These are phyloP conservation scores for Albatrellus sp. DNA, from an alignment of 1,284 basidiomycete species.

Conservation along the genomic window DNA sequence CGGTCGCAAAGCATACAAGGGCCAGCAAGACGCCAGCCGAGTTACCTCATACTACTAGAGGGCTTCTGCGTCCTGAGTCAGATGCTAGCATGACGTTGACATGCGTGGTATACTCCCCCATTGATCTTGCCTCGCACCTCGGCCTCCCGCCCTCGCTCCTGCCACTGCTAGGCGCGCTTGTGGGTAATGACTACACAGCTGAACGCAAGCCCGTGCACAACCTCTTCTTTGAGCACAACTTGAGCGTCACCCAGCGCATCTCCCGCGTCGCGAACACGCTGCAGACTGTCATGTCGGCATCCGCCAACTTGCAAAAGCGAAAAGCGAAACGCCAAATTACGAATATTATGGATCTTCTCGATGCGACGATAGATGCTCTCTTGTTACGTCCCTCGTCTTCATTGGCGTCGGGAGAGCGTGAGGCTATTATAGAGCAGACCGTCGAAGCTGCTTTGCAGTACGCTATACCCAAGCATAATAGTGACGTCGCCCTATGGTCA, in stretches of 20 bases:
- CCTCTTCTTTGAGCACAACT: conserved; percentile 54
- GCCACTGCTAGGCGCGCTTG: conserved; percentile 74
- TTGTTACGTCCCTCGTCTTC: conserved; percentile 32
- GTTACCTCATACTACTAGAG: conserved; percentile 22
- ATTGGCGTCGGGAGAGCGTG: conserved; percentile 45
- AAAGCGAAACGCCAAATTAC: conserved; percentile 42
- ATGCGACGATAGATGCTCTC: conserved; percentile 45
- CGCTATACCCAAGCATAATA: conserved; percentile 46
- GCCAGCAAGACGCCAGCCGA: conserved; percentile 21
- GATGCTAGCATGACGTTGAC: conserved; percentile 33
- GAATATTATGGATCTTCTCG: conserved; percentile 66
- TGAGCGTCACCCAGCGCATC: conserved; percentile 46
- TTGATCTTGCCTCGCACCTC: conserved; percentile 50
- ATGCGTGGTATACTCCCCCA: conserved; percentile 53
- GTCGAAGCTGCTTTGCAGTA: conserved; percentile 68
- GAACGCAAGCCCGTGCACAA: conserved; percentile 33
- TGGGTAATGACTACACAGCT: conserved; percentile 74
- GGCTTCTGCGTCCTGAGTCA: conserved; percentile 43
- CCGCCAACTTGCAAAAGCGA: conserved; percentile 25
- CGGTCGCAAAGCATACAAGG: conserved; percentile 38
- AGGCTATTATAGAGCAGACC: conserved; percentile 50
- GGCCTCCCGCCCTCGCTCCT: conserved; percentile 61
- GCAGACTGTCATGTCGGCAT: conserved; percentile 32
- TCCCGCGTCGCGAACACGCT: conserved; percentile 43
- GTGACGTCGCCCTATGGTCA: conserved; percentile 30